phyloP scores from a whole-genome alignment of 306 rosid genomes.

The Cyamopsis tetragonoloba region DNA sequence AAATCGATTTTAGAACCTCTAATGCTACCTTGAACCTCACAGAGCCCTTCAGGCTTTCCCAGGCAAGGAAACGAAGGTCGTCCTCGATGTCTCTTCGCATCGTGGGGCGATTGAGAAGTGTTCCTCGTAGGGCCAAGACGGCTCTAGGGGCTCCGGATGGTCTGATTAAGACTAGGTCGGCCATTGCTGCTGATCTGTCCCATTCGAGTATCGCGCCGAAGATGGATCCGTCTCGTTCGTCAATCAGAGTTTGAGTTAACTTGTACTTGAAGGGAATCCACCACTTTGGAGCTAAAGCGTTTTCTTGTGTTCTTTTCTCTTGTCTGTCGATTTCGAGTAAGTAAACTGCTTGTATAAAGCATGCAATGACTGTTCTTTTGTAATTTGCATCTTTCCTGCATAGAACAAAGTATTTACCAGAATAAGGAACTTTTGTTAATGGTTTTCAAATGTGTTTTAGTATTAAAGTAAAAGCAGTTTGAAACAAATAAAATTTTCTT shows the following conservation, averaged over 20 bases:
- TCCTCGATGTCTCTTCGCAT: constrained; percentile 75
- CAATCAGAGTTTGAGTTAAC: constrained; percentile 56
- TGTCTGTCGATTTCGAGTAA: constrained; percentile 89
- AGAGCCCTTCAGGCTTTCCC: constrained; percentile 96
- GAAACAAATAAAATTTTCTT: background rate
- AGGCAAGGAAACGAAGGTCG: constrained; percentile 86
- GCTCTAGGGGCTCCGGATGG: constrained; percentile 94
- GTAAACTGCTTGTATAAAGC: constrained; percentile 88
- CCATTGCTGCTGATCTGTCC: constrained; percentile 87
- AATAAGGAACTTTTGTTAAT: background rate
- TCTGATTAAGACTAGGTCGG: constrained; percentile 60
- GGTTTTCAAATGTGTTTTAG: background rate
- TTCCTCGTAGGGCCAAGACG: constrained; percentile 74
- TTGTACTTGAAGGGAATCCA: constrained; percentile 94
- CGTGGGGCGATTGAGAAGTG: constrained; percentile 74
- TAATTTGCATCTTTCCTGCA: constrained; percentile 84
- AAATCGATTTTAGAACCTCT: constrained; percentile 53
- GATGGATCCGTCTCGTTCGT: constrained; percentile 85
- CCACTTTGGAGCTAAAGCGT: constrained; percentile 87
- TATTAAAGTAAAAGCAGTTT: background rate
- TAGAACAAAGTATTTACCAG: constrained; percentile 8
- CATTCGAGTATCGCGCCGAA: constrained; percentile 95
- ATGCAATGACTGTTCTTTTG: constrained; percentile 84
- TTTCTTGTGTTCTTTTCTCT: constrained; percentile 55
- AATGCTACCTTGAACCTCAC: constrained; percentile 67